These are phyloP conservation scores for Bipolaris zeicola DNA, from an alignment of 2,329 filamentous ascomycete genomes.

Conservation along the genomic window DNA sequence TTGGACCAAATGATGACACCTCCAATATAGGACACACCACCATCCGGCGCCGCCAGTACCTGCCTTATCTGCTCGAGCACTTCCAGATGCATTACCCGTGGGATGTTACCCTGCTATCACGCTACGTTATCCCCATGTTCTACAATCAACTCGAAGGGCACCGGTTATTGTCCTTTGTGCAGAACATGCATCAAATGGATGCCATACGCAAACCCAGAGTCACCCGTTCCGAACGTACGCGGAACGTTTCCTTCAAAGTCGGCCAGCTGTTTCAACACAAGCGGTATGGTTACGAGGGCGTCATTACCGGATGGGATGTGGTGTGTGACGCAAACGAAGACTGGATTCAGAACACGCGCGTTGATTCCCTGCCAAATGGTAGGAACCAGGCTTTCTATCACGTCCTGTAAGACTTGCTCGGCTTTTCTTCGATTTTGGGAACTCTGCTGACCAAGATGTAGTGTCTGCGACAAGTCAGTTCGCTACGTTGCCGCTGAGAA, in stretches of 20 bases:
- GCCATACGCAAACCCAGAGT: conserved; percentile 55
- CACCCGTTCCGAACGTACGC: conserved; percentile 15
- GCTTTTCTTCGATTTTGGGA: background rate
- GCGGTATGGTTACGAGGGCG: conserved; percentile 77
- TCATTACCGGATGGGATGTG: conserved; percentile 86
- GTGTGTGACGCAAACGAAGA: conserved; percentile 63
- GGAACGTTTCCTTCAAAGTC: conserved; percentile 52
- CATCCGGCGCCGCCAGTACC: conserved; percentile 58
- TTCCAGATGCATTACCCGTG: conserved; percentile 70
- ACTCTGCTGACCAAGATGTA: conserved; percentile 39
- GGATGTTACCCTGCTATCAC: conserved; percentile 73
- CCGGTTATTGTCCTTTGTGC: conserved; percentile 59
- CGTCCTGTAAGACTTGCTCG: conserved; percentile 71
- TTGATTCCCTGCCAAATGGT: conserved; percentile 64
- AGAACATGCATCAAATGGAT: conserved; percentile 62
- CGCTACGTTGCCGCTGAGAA: conserved; percentile 84
- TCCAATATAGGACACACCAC: conserved; percentile 25
- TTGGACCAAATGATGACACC: conserved; percentile 41
- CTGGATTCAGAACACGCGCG: conserved; percentile 68
- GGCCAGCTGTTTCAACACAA: conserved; percentile 86
- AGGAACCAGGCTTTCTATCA: conserved; percentile 79
- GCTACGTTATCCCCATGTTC: conserved; percentile 69
- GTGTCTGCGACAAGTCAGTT: conserved; percentile 69
- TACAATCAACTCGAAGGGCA: conserved; percentile 58
- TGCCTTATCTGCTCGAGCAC: conserved; percentile 68